A percentile compares a stretch with the other conserved stretches of the same genome.
These are phyloP conservation scores for Logfia minima DNA, from an alignment of 129 eudicot genomes.

Conservation along the genomic window DNA sequence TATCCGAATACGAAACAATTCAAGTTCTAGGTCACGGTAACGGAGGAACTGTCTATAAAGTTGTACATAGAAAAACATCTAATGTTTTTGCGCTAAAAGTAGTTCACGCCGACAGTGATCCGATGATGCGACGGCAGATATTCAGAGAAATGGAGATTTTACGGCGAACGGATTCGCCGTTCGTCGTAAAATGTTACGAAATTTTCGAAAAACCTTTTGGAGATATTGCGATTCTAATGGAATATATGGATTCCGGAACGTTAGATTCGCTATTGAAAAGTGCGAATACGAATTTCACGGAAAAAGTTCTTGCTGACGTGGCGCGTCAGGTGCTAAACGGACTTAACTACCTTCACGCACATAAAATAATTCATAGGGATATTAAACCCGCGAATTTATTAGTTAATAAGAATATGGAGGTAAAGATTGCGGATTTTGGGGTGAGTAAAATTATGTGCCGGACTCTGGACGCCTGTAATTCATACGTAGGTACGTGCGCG, in stretches of 20 bases:
- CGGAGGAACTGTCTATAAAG: constrained; percentile 95
- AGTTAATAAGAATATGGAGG: constrained; percentile 54
- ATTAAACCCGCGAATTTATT: constrained; percentile 70
- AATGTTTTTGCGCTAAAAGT: constrained; percentile 61
- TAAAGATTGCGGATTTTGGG: constrained; percentile 78
- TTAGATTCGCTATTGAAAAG: constrained; percentile 45
- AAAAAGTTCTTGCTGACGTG: constrained; percentile 42
- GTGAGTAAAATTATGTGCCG: constrained; percentile 79
- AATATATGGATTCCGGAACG: constrained; percentile 75
- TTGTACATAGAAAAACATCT: constrained; percentile 47
- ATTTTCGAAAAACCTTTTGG: constrained; percentile 64
- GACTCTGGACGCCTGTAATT: constrained; percentile 69
- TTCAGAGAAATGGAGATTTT: constrained; percentile 64
- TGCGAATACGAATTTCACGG: constrained; percentile 43
- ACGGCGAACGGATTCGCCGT: constrained; percentile 79
- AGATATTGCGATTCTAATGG: constrained; percentile 66
- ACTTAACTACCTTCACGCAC: constrained; percentile 55
- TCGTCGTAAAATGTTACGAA: constrained; percentile 60
- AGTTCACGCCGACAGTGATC: constrained; percentile 55
- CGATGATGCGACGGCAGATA: constrained; percentile 56
- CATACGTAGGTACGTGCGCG: constrained; percentile 91
- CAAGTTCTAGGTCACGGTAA: constrained; percentile 80
- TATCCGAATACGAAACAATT: constrained; percentile 47
- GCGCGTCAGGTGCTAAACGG: constrained; percentile 63
- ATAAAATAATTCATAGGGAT: constrained; percentile 76